phyloP scores from a whole-genome alignment of 371 early-diverging fungal genomes.

The Funneliformis caledonium region DNA sequence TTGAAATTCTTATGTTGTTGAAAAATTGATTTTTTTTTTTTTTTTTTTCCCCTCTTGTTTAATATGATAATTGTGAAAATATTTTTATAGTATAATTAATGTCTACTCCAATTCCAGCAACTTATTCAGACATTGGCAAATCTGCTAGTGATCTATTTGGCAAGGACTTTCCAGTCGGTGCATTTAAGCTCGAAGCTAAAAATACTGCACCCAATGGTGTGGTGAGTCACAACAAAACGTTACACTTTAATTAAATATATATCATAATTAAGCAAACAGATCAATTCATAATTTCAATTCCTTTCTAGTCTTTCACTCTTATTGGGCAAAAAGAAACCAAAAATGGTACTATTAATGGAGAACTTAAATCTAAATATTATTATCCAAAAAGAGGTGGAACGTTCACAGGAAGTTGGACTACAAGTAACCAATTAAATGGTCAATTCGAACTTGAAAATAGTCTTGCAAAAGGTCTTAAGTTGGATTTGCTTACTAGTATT shows the following conservation, averaged over 20 bases:
- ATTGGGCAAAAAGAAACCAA: constrained; percentile 93
- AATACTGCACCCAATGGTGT: constrained; percentile 93
- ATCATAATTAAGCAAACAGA: not conserved
- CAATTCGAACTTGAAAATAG: constrained; percentile 94
- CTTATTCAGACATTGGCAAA: constrained; percentile 95
- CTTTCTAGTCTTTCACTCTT: constrained; percentile 88
- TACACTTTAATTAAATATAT: not conserved
- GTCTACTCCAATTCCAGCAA: constrained; percentile 61
- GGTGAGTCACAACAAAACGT: constrained; percentile 61
- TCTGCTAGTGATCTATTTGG: constrained; percentile 91
- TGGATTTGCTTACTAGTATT: constrained; percentile 64
- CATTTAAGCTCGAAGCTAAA: constrained; percentile 96
- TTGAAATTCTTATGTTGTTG: not conserved
- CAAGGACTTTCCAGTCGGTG: constrained; percentile 96
- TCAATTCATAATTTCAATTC: not conserved
- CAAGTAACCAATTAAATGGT: constrained; percentile 88
- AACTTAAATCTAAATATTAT: constrained; percentile 95
- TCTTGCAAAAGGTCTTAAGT: constrained; percentile 85
- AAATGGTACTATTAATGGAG: constrained; percentile 91
- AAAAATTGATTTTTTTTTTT: not conserved
- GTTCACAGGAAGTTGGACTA: constrained; percentile 95
- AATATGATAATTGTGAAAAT: not conserved
- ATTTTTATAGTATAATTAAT: constrained; percentile 38
- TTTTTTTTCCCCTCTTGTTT: not conserved
- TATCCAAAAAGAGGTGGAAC: constrained; percentile 92